Evolutionary conservation across 208 protist genomes (phyloP), one percentile per base, ranked within the genome.

Genomic region (Tritrichomonas foetus): DNA sequence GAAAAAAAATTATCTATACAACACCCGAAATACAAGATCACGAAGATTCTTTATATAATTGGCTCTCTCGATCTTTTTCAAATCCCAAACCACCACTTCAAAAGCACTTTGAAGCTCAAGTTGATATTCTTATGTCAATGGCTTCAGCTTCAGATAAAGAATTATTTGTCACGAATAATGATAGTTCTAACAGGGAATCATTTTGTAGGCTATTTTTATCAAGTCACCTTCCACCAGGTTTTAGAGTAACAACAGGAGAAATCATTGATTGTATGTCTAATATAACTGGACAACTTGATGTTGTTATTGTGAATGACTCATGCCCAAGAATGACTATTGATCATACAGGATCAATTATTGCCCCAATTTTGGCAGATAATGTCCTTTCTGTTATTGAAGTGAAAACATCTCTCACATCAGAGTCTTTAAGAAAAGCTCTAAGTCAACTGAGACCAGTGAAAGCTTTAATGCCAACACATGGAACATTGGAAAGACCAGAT

Each of bases 241-340:
- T 78, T n/a, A 78, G 36, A 78, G 69, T 78, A 11, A 78, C 69
- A 78, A 78, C 69, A 78, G 69, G 69, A 11, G 69, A 78, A 78
- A 47, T 78, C 36, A 78, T 78, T 47, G 69, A 78, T 36, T 9
- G 9, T 11, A 47, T 14, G 5, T 78, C 69, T 16, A 78, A 78
- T 78, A 14, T 47, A 78, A 78, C 69, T 30, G 69, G 69, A 30
- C 69, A 78, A 47, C 33, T 78, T 5, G 69, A 78, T 47, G 69
- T 78, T 47, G 69, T 78, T 20, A 36, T 78, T 47, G 69, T 78
- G 22, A 78, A 78, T 78, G 69, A 78, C n/a, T 47, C n/a, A 78
- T 78, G 69, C 47, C 69, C 69, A 39, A 39, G 22, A 47, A 20
- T 78, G 69, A 78, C 69, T 39, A 78, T 78, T 78, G 69, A 78